phyloP scores from a whole-genome alignment of 805 yeast genomes.

The Pichia thaimueangensis region DNA sequence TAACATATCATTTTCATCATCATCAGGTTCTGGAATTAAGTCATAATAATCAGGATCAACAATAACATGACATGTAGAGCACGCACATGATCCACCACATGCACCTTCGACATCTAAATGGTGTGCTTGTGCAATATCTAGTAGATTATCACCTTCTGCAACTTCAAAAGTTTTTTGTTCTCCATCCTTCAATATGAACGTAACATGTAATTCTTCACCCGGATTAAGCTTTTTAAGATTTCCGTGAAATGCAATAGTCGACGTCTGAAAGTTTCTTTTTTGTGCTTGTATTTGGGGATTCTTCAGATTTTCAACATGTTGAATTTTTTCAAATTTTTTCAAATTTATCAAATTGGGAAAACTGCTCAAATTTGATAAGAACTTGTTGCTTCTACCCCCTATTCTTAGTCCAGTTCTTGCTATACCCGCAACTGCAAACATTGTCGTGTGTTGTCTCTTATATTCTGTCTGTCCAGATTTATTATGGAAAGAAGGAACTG shows the following conservation, averaged over 20 bases:
- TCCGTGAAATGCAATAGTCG: conserved; percentile 48
- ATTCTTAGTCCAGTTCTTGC: too few relatives aligned
- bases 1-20: conserved; percentile 97
- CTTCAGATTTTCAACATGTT: too few relatives aligned
- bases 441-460: too few relatives aligned
- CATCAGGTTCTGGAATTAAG: conserved; percentile 87
- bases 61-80: conserved; percentile 95
- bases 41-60: conserved; percentile 95
- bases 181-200: conserved; percentile 91
- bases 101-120: conserved; percentile 96
- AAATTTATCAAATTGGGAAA: too few relatives aligned
- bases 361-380: too few relatives aligned
- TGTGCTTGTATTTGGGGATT: not conserved
- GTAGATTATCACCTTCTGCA: conserved; percentile 82
- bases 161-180: conserved; percentile 75
- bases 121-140: conserved; percentile 93
- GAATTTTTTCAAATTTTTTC: too few relatives aligned
- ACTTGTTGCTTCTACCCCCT: too few relatives aligned
- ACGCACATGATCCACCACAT: conserved; percentile 98
- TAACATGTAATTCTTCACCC: conserved; percentile 84
- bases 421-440: too few relatives aligned
- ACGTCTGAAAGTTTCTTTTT: conserved; percentile 16
- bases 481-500: too few relatives aligned
- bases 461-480: too few relatives aligned
- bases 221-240: conserved; percentile 86